These are phyloP conservation scores for Malus sieversii DNA, from an alignment of 306 rosid species.

Conservation along the genomic window DNA sequence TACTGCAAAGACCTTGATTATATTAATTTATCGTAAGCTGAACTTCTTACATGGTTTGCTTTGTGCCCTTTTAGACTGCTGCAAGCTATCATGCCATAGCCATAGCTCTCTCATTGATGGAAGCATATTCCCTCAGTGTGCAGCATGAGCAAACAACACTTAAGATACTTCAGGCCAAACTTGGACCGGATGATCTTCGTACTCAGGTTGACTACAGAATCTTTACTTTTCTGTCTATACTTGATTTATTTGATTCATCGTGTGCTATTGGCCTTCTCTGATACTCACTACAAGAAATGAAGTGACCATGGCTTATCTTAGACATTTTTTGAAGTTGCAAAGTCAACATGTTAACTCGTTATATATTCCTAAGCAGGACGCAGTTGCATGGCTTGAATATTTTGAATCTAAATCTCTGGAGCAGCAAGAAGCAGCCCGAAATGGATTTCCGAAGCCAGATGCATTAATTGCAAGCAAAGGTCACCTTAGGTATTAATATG, in stretches of 20 bases:
- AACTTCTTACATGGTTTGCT: conserved; percentile 1
- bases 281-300: background rate
- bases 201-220: conserved; percentile 57
- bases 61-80: conserved; percentile 60
- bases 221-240: background rate
- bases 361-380: conserved; percentile 58
- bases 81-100: conserved; percentile 99
- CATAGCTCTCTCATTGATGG: conserved; percentile 96
- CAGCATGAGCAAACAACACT: conserved; percentile 98
- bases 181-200: conserved; percentile 89
- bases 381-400: conserved; percentile 96
- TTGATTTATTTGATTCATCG: background rate
- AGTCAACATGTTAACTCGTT: background rate
- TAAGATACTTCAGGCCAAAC: conserved; percentile 79
- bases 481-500: conserved; percentile 97
- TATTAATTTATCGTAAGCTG: conserved; percentile 2
- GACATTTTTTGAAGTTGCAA: background rate
- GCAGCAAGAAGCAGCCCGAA: conserved; percentile 94
- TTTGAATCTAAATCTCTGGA: conserved; percentile 88
- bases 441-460: conserved; percentile 92
- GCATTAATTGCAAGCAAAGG: conserved; percentile 92
- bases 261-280: background rate
- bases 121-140: conserved; percentile 88
- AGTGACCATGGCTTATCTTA: background rate
- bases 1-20: background rate